Conservation (phyloP, 805 yeast genomes). For the Yamadazyma scolyti region DNA sequence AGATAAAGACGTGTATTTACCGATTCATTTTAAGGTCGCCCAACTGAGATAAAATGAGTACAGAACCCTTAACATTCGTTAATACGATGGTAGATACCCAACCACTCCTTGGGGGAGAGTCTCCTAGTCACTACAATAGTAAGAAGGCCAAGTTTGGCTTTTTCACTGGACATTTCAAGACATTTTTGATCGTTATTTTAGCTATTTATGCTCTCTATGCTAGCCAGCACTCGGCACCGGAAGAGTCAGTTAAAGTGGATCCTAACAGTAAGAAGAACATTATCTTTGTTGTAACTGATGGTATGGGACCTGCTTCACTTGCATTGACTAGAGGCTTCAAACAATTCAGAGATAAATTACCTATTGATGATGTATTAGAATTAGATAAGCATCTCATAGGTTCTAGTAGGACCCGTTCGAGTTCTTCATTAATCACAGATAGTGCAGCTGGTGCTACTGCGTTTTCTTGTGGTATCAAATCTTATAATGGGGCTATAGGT, state of each 20-base stretch:
- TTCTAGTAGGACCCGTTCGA: slow-evolving; percentile 80
- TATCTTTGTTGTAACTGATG: slow-evolving; percentile 86
- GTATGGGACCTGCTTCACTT: slow-evolving; percentile 89
- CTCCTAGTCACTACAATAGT: neutral
- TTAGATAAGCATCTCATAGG: slow-evolving; percentile 76
- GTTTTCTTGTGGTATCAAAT: slow-evolving; percentile 75
- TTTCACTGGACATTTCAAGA: neutral
- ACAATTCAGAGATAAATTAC: slow-evolving; percentile 54
- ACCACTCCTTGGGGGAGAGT: slow-evolving; percentile 3
- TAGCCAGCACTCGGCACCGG: neutral
- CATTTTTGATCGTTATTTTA: neutral
- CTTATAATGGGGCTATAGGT: slow-evolving; percentile 86
- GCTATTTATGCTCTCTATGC: neutral
- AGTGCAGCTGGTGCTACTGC: slow-evolving; percentile 98
- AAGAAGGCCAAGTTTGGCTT: neutral
- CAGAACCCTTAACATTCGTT: too few relatives aligned
- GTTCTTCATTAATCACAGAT: slow-evolving; percentile 75
- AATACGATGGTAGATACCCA: slow-evolving; percentile 3
- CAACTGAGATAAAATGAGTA: too few relatives aligned
- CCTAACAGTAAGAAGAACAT: slow-evolving; percentile 60
- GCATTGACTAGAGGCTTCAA: slow-evolving; percentile 72
- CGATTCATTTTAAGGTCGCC: too few relatives aligned
- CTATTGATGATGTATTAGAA: slow-evolving; percentile 51
- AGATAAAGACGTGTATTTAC: too few relatives aligned
- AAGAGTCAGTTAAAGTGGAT: neutral